phyloP scores from a whole-genome alignment of 2,329 filamentous ascomycete genomes.

The Lecanoromycetidae sp. region DNA sequence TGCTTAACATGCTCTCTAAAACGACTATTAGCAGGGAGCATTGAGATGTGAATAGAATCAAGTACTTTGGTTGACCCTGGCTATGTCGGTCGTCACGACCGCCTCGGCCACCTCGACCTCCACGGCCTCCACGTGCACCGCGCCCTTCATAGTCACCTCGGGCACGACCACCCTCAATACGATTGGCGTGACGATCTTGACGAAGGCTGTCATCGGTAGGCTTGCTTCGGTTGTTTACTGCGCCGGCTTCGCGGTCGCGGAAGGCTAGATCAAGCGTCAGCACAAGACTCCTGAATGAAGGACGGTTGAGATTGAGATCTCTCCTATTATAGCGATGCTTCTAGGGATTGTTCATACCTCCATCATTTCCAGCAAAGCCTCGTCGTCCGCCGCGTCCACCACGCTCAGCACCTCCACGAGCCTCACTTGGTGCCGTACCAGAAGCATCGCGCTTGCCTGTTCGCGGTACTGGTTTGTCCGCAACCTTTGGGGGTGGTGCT shows the following conservation, averaged over 20 bases:
- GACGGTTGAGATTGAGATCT: too few species aligned
- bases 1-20: conserved; percentile 71
- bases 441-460: conserved; percentile 78
- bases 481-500: conserved; percentile 70
- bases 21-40: neutral
- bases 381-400: conserved; percentile 43
- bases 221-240: conserved; percentile 70
- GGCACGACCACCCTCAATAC: conserved; percentile 25
- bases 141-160: conserved; percentile 34
- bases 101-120: conserved; percentile 45
- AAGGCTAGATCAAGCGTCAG: conserved; percentile 50
- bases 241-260: conserved; percentile 75
- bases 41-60: conserved; percentile 5
- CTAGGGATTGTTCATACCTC: conserved; percentile 53
- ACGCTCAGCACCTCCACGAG: conserved; percentile 25
- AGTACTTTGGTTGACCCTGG: conserved; percentile 49
- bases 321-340: neutral
- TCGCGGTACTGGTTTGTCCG: conserved; percentile 70
- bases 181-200: conserved; percentile 34
- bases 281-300: too few species aligned
- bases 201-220: conserved; percentile 56
- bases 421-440: conserved; percentile 50
- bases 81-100: conserved; percentile 50
- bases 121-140: conserved; percentile 45
- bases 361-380: conserved; percentile 64